Evolutionary conservation across 148 eudicot genomes (phyloP).

Genomic region (Vaccinium vitisidaea): DNA sequence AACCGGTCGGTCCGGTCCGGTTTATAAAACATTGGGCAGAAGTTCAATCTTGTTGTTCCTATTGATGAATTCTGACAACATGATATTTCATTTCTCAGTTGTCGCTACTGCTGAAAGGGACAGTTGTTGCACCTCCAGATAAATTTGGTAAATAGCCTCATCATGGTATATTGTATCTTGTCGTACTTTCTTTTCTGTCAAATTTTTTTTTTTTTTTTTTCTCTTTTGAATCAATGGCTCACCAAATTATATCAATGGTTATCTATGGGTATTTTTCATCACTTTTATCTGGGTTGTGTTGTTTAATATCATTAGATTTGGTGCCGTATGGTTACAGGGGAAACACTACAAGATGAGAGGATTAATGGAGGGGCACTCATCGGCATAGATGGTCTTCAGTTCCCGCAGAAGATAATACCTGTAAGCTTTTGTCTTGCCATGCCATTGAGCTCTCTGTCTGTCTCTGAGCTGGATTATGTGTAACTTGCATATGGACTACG

Average conservation of each 20-base stretch:
- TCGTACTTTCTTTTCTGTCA: not conserved
- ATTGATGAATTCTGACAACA: conserved; percentile 10
- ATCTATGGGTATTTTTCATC: not conserved
- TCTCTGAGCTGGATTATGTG: not conserved
- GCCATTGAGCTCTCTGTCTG: not conserved
- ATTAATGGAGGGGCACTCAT: conserved; percentile 89
- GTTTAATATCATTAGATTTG: not conserved
- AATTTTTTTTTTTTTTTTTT: not conserved
- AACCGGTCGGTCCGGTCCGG: no score
- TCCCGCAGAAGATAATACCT: conserved; percentile 90
- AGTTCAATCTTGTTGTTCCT: conserved; percentile 6
- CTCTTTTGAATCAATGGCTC: not conserved
- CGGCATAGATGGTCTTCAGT: conserved; percentile 83
- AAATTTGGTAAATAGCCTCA: conserved; percentile 63
- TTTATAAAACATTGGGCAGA: not conserved
- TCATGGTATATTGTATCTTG: not conserved
- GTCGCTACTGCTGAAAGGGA: conserved; percentile 86
- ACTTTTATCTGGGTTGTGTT: not conserved
- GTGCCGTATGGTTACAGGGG: conserved; percentile 52
- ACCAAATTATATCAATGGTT: not conserved
- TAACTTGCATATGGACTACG: not conserved
- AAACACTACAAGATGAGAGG: conserved; percentile 96
- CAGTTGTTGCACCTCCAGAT: conserved; percentile 98
- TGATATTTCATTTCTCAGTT: conserved; percentile 43
- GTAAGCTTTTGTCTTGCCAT: conserved; percentile 39